Evolutionary conservation across 148 eudicot genomes (phyloP).

Genomic region (Nepenthes mirabilis): DNA sequence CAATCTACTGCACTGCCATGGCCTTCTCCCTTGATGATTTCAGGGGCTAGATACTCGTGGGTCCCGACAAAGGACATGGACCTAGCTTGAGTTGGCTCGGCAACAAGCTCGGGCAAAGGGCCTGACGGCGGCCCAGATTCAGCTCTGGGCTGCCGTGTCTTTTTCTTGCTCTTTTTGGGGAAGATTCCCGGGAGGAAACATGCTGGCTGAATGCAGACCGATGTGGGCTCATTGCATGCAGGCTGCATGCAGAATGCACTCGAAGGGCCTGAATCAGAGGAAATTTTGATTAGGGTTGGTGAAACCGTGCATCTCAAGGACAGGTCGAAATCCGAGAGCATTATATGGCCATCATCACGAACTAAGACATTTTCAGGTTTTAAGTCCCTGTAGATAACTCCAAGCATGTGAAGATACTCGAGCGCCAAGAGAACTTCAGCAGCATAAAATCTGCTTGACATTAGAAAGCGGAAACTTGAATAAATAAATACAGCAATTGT

Average conservation of each 20-base stretch:
- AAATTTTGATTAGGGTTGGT: slow-evolving; percentile 52
- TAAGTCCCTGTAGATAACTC: slow-evolving; percentile 72
- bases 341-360: slow-evolving; percentile 85
- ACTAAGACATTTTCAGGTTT: slow-evolving; percentile 83
- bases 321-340: slow-evolving; percentile 85
- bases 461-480: too few species aligned
- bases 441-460: slow-evolving; percentile 58
- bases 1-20: slow-evolving; percentile 91
- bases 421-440: slow-evolving; percentile 77
- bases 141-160: slow-evolving; percentile 21
- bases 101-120: slow-evolving; percentile 52
- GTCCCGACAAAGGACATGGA: slow-evolving; percentile 91
- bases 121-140: slow-evolving; percentile 19
- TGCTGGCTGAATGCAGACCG: slow-evolving; percentile 59
- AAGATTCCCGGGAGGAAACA: slow-evolving; percentile 65
- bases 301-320: slow-evolving; percentile 62
- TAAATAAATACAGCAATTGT: too few species aligned
- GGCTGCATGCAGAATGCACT: slow-evolving; percentile 64
- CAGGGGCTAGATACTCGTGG: slow-evolving; percentile 75
- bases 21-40: slow-evolving; percentile 81
- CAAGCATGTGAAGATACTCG: slow-evolving; percentile 88
- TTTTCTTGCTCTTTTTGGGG: slow-evolving; percentile 51
- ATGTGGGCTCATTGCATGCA: slow-evolving; percentile 57
- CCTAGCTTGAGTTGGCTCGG: slow-evolving; percentile 70
- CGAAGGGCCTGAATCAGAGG: slow-evolving; percentile 29